Evolutionary conservation across 352 stramenopile genomes (phyloP).

Genomic region (Thraustochytrium striatum): DNA sequence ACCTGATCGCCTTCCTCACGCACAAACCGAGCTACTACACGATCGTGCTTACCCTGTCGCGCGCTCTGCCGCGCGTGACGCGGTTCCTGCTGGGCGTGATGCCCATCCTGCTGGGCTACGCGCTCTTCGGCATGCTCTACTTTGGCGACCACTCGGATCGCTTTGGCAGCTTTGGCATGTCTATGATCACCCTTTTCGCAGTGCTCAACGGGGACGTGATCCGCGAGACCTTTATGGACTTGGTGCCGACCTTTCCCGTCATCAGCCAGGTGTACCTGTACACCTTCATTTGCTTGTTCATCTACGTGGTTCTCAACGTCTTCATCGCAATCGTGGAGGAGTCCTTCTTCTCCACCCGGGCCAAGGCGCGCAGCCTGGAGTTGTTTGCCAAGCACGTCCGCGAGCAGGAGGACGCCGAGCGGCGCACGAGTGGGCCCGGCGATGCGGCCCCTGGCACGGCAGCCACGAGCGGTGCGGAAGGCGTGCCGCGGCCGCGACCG

Average conservation of each 20-base stretch:
- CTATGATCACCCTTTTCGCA: slow-evolving; percentile 72
- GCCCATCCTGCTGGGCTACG: slow-evolving; percentile 77
- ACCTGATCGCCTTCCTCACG: slow-evolving; percentile 73
- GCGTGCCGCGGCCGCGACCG: too few relatives aligned
- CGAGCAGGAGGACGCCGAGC: not conserved
- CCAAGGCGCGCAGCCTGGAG: slow-evolving; percentile 6
- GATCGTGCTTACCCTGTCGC: slow-evolving; percentile 79
- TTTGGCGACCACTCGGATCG: slow-evolving; percentile 72
- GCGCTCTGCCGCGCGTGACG: slow-evolving; percentile 69
- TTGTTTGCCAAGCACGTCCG: slow-evolving; percentile 19
- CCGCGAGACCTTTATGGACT: slow-evolving; percentile 77
- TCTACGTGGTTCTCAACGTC: slow-evolving; percentile 85
- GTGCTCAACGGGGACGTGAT: slow-evolving; percentile 84
- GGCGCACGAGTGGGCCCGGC: too few relatives aligned
- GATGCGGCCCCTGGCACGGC: too few relatives aligned
- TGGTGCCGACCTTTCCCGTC: slow-evolving; percentile 64
- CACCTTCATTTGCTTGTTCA: slow-evolving; percentile 81
- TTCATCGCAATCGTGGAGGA: slow-evolving; percentile 84
- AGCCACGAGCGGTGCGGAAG: too few relatives aligned
- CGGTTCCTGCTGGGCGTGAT: slow-evolving; percentile 78
- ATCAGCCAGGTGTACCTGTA: slow-evolving; percentile 76
- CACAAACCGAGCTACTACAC: slow-evolving; percentile 78
- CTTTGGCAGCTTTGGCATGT: slow-evolving; percentile 66
- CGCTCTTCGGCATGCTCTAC: slow-evolving; percentile 78
- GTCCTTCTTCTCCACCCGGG: slow-evolving; percentile 66